Conservation (phyloP, 495 filamentous ascomycete genomes). For the Daldinia grandis region DNA sequence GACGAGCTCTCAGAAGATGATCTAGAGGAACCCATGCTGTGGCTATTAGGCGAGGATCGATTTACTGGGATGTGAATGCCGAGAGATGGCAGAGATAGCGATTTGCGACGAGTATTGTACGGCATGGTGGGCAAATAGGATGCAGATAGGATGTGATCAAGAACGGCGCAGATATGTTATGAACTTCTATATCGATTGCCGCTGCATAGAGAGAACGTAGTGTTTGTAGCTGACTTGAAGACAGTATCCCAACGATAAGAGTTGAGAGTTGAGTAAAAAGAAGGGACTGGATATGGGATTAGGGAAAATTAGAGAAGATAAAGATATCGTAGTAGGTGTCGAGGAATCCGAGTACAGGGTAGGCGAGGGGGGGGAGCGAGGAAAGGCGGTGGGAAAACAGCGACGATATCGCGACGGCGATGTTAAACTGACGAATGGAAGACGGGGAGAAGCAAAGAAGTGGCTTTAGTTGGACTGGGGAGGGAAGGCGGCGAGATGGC, state of each 20-base stretch:
- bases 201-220: conserved; percentile 42
- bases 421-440: conserved; percentile 36
- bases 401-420: conserved; percentile 36
- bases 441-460: conserved; percentile 29
- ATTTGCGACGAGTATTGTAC: conserved; percentile 98
- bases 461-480: conserved; percentile 12
- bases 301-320: conserved; percentile 22
- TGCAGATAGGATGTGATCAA: conserved; percentile 19
- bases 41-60: conserved; percentile 41
- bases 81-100: conserved; percentile 89
- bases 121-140: conserved; percentile 68
- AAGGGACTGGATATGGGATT: conserved; percentile 23
- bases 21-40: conserved; percentile 42
- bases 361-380: conserved; percentile 12
- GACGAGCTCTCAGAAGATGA: conserved; percentile 61
- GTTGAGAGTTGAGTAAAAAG: conserved; percentile 29
- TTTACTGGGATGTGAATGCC: conserved; percentile 85
- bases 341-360: conserved; percentile 6
- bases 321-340: conserved; percentile 12
- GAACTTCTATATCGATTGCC: conserved; percentile 30
- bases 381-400: conserved; percentile 34
- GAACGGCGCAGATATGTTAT: conserved; percentile 37
- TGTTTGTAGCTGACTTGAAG: conserved; percentile 33
- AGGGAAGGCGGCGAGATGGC: conserved; percentile 27
- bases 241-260: conserved; percentile 21